Evolutionary conservation across 2,329 filamentous ascomycete species (phyloP), one percentile per base, ranked within the genome.

Genomic region (Cladophialophora bantiana): DNA sequence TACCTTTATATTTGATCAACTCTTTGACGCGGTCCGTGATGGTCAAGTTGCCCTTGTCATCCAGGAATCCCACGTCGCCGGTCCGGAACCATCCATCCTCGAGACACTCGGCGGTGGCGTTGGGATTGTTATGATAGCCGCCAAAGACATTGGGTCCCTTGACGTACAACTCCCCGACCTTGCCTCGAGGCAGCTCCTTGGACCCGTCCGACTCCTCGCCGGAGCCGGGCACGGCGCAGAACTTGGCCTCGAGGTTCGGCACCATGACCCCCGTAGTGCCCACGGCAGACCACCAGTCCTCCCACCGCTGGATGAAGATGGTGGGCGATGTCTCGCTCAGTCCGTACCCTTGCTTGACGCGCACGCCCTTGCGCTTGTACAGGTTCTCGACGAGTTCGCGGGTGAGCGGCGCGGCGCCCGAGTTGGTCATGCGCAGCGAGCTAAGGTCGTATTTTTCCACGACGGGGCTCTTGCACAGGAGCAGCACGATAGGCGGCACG

Each of bases 311-410:
- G 9, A 87, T 87, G 72, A 93, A 89, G 0, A 92, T 91, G 0
- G 88, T 90, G 0, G 94, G 93, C 32, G 89, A 89, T 13, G 93
- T 96, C 81, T 98, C 94, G 4, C 89, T 93, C 4, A 98, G 84
- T 0, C 94, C 94, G 75, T 97, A 98, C 18, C 92, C 94, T 79
- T 98, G 94, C 83, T 97, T 97, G 68, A 97, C 88, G 1, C 90
- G 89, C 20, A 96, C 84, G 59, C 88, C 88, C 66, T 95, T 86
- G 7, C 93, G 87, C 20, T 86, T 79, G 82, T 92, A 91, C 2
- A 95, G 86, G 7, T 88, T 85, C 63, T 93, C 87, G 0, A 94
- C 90, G 1, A 98, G 85, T 69, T 97, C 93, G 36, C 83, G 82
- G 0, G 92, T 94, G 48, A 97, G 82, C 0, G 94, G 94, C 0